Evolutionary conservation across 1,284 basidiomycete genomes (phyloP).

Genomic region (Vanrija humicola): DNA sequence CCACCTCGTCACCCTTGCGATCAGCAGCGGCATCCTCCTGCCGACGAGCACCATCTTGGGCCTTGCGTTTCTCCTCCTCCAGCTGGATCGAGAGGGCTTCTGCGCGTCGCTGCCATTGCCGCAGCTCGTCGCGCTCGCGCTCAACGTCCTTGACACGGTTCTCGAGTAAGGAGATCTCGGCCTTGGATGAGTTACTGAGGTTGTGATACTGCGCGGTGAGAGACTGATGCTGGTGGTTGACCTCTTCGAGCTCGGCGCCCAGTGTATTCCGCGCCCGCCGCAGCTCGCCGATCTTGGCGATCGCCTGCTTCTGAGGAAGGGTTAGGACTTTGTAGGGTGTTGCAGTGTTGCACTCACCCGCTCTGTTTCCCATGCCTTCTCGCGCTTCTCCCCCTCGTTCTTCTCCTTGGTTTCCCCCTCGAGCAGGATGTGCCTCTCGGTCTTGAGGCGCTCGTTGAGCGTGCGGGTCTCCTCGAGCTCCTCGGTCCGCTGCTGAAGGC

Average conservation of each 20-base stretch:
- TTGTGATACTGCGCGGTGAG: slow-evolving; percentile 18
- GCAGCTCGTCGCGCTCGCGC: slow-evolving; percentile 26
- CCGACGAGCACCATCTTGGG: slow-evolving; percentile 18
- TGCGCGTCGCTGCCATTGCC: slow-evolving; percentile 34
- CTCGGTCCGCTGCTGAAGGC: slow-evolving; percentile 13
- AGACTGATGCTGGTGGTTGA: slow-evolving; percentile 19
- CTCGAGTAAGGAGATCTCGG: slow-evolving; percentile 25
- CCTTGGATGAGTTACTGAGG: slow-evolving; percentile 10
- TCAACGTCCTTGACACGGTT: slow-evolving; percentile 30
- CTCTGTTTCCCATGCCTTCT: slow-evolving; percentile 29
- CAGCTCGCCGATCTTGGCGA: not conserved
- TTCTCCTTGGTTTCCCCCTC: slow-evolving; percentile 27
- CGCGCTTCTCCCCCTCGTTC: slow-evolving; percentile 18
- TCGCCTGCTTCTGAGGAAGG: too few relatives aligned
- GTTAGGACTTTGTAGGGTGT: not conserved
- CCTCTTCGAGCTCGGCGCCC: slow-evolving; percentile 9
- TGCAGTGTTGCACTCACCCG: slow-evolving; percentile 22
- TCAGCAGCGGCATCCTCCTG: slow-evolving; percentile 20
- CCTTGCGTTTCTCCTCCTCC: slow-evolving; percentile 36
- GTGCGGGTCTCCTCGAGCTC: slow-evolving; percentile 26
- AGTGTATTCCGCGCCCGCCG: slow-evolving; percentile 7
- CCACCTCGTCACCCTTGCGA: slow-evolving; percentile 23
- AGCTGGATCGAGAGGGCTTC: slow-evolving; percentile 38
- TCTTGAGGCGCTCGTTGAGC: slow-evolving; percentile 26
- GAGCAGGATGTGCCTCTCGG: slow-evolving; percentile 24